Base-by-base conservation (phyloP, 495 filamentous ascomycete species). In the Penicillium egyptiacum region DNA sequence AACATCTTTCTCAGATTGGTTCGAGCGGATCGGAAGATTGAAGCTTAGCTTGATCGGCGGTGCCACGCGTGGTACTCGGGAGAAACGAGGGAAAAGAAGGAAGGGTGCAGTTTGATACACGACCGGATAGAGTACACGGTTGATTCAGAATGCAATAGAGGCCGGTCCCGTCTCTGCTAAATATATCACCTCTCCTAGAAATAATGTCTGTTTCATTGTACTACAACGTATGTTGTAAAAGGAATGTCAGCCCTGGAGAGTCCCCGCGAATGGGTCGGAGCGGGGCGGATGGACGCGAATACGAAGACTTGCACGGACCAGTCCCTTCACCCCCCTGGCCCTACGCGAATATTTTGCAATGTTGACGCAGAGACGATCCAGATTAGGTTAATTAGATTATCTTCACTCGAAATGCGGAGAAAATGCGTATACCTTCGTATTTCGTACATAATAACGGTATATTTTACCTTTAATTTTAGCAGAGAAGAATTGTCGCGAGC, bases 271-370 rank as follows among this genome's bases (percentile, higher is more conserved):
- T 59, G 55, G 26, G 19, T 33, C 44, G 46, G 65, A 56, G 65
- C 60, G 63, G 66, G 66, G 63, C 66, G 66, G 43, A 61, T 50
- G 56, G 53, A 62, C 57, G 60, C 60, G 66, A 69, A 61, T 69
- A 69, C 66, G 66, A 69, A 16, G 47, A 22, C 5, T 47, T 22
- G 62, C 48, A 58, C 61, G 58, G 45, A 46, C 53, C 55, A 58
- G 20, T 49, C 12, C 23, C 23, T 25, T 26, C 20, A 1, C 2
- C 22, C 56, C 35, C 20, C 20, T 23, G 35, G 47, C 30, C 11
- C 30, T 5, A 30, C 28, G 28, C 50, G 54, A 55, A 48, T 48
- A 10, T n/a, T 19, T 49, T 33, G 19, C 4, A 5, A 19, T 14
- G 16, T 40, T 40, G 42, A 56, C 37, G 31, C 39, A 26, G 25